These are phyloP conservation scores for Hyaloscypha bicolor DNA, from an alignment of 495 filamentous ascomycete species.

Conservation along the genomic window DNA sequence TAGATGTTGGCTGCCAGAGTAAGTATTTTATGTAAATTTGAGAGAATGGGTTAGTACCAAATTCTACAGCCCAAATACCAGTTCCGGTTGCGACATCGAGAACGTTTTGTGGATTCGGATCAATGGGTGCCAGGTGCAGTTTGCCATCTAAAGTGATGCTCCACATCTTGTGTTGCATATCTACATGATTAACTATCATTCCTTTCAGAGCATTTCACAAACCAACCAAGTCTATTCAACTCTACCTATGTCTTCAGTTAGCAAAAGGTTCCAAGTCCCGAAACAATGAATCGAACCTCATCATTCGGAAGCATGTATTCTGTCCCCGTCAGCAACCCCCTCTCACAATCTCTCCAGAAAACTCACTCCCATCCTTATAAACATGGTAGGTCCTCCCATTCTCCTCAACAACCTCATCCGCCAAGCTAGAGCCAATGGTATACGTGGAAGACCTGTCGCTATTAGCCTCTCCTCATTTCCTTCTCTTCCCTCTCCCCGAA, in stretches of 20 bases:
- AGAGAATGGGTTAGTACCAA: background rate
- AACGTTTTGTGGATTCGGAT: conserved; percentile 1
- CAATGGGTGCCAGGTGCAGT: conserved; percentile 5
- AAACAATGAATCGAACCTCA: conserved; percentile 25
- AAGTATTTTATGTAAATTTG: background rate
- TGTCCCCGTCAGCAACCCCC: conserved; percentile 3
- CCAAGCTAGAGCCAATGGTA: background rate
- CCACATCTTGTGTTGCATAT: conserved; percentile 9
- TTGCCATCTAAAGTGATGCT: conserved; percentile 2
- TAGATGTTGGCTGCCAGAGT: conserved; percentile 21
- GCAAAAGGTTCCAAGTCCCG: background rate
- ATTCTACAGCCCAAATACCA: background rate
- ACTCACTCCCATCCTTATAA: conserved; percentile 1
- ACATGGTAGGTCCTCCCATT: conserved; percentile 4
- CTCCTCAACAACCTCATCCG: conserved; percentile 4
- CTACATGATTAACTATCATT: conserved; percentile 10
- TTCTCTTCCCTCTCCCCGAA: background rate
- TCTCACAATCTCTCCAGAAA: background rate
- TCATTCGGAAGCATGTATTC: conserved; percentile 45
- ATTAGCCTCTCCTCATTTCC: background rate
- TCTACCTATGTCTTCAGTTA: conserved; percentile 5
- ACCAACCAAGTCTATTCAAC: conserved; percentile 14
- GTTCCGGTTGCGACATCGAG: background rate
- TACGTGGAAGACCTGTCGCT: background rate
- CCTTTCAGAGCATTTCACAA: background rate